Base-by-base conservation (phyloP, 306 rosid genomes). In the Canavalia gladiata region DNA sequence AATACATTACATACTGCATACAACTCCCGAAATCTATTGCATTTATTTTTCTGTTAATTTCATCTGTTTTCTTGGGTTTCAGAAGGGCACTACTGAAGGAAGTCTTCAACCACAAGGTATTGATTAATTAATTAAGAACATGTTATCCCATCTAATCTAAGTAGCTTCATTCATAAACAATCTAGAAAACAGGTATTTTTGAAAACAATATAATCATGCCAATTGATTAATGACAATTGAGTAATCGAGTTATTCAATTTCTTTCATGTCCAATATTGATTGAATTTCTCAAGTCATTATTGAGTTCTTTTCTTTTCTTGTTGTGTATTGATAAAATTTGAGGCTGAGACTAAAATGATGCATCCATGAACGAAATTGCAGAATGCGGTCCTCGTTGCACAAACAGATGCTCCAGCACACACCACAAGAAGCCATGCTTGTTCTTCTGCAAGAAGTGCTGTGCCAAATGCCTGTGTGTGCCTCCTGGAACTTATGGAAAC, bases 401-500 rank as follows among this genome's bases (percentile, higher is more conserved):
- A 0, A 68, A 57, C 0, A 89, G 97, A 78, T 93, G 97, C 71
- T 91, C 97, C 30, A 93, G 87, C 0, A 93, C 95, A 47, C 92
- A 89, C 0, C 83, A 88, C 88, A 87, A 81, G 89, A 93, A 90
- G 75, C 96, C 97, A 1, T 93, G 97, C 72, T 2, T 92, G 86
- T 92, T 89, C 88, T 92, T 89, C 85, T 91, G 94, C 81, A 58
- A 87, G 5, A 91, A 93, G 81, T 93, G 96, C 2, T 93, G 97
- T 77, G 90, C 89, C 0, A 88, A 81, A 76, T 93, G 97, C 74
- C 66, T 93, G 83, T 91, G 97, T 77, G 97, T 91, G 51, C 96
- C 97, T 68, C 92, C 91, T 0, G 96, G 97, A 13, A 84, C 91
- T 31, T 93, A 91, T 46, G 94, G 96, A 51, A 91, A 93, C 85